A percentile compares a stretch with the other conserved stretches of the same genome.
phyloP scores from a whole-genome alignment of 2,329 filamentous ascomycete genomes.

The Botrytis sinoallii region DNA sequence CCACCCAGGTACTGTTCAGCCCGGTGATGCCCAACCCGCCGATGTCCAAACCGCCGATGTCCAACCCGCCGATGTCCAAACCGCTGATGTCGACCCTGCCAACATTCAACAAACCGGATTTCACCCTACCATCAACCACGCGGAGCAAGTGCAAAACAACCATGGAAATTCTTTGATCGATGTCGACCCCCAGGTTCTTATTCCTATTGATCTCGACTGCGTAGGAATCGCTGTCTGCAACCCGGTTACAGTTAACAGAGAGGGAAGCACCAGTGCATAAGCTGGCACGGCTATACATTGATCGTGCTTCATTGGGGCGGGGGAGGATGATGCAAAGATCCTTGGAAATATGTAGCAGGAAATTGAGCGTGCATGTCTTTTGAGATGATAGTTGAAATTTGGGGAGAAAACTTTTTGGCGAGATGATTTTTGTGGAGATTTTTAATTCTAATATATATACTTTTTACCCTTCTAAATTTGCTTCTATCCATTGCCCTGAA shows the following conservation, averaged over 20 bases:
- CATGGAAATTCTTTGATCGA: neutral
- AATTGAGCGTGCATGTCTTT: neutral
- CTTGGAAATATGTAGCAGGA: neutral
- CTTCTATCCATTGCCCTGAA: neutral
- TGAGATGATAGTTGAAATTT: neutral
- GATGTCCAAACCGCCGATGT: too few relatives aligned
- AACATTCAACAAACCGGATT: neutral
- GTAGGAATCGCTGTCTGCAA: constrained; percentile 2
- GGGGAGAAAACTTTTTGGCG: neutral
- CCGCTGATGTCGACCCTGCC: neutral
- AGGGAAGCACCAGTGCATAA: neutral
- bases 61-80: neutral
- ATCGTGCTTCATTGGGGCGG: neutral
- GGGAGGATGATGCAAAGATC: neutral
- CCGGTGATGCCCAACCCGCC: too few relatives aligned
- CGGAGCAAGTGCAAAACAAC: neutral
- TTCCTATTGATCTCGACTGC: neutral
- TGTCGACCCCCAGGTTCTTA: neutral
- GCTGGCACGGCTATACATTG: neutral
- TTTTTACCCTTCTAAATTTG: neutral
- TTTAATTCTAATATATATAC: neutral
- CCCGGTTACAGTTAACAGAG: neutral
- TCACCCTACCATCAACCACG: neutral
- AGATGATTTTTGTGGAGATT: neutral
- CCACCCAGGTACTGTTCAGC: neutral